phyloP scores from a whole-genome alignment of 2,329 filamentous ascomycete species.

The Pseudophaeomoniella oleicola region DNA sequence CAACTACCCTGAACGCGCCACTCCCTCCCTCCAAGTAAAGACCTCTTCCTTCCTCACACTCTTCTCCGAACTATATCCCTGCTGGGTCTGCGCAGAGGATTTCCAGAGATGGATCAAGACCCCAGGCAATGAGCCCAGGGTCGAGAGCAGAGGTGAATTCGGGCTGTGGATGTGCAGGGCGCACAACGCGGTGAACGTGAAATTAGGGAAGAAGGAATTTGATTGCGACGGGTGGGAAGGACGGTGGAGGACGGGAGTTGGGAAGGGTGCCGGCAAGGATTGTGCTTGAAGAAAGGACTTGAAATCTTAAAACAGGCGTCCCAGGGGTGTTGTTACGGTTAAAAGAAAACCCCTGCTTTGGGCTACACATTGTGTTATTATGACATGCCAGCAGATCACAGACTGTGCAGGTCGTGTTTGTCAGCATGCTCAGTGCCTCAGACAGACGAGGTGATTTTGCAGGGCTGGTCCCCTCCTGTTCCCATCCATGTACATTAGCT shows the following conservation, averaged over 20 bases:
- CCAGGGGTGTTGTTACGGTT: too few relatives aligned
- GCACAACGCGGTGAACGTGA: constrained; percentile 41
- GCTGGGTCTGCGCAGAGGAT: constrained; percentile 88
- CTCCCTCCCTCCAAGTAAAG: constrained; percentile 55
- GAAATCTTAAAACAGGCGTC: too few relatives aligned
- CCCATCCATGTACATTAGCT: too few relatives aligned
- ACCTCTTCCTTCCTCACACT: constrained; percentile 63
- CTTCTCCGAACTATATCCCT: constrained; percentile 82
- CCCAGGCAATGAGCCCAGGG: constrained; percentile 46
- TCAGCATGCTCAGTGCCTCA: too few relatives aligned
- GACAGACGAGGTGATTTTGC: too few relatives aligned
- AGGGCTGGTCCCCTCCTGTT: too few relatives aligned
- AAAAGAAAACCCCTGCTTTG: too few relatives aligned
- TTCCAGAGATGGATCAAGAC: constrained; percentile 68
- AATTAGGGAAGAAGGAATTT: constrained; percentile 80
- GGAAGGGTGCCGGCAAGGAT: background rate
- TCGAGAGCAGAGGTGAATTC: constrained; percentile 34
- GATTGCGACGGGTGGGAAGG: constrained; percentile 87
- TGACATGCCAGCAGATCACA: too few relatives aligned
- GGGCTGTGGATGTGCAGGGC: constrained; percentile 36
- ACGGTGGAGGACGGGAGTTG: constrained; percentile 54
- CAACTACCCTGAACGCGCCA: constrained; percentile 61
- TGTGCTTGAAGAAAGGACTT: background rate
- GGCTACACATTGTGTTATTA: too few relatives aligned
- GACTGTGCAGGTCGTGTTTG: too few relatives aligned